Evolutionary conservation across 306 rosid genomes (phyloP).

Genomic region (Castanospermum australe): DNA sequence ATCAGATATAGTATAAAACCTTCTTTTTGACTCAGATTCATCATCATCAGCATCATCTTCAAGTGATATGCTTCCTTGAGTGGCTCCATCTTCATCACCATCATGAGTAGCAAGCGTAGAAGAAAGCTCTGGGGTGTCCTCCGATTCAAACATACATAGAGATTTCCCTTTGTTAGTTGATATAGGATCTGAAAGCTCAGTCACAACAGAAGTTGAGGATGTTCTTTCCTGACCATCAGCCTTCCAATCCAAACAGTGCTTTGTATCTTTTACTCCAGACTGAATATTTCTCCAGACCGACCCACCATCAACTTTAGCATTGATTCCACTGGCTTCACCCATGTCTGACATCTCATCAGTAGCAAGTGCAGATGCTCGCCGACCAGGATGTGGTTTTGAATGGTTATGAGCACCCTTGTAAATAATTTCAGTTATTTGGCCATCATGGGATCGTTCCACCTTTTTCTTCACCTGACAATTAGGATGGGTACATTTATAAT

Average conservation of each 20-base stretch:
- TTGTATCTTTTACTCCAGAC: conserved; percentile 39
- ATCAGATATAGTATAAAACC: conserved; percentile 38
- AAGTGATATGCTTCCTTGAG: conserved; percentile 45
- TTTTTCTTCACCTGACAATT: conserved; percentile 88
- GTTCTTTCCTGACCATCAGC: conserved; percentile 64
- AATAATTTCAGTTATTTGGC: conserved; percentile 86
- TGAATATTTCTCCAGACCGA: conserved; percentile 54
- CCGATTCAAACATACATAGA: conserved; percentile 45
- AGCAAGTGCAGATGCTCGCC: conserved; percentile 48
- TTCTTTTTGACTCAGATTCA: conserved; percentile 72
- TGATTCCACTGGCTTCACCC: conserved; percentile 52
- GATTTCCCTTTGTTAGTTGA: conserved; percentile 50
- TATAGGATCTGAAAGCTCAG: conserved; percentile 58
- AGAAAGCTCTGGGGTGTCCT: conserved; percentile 64
- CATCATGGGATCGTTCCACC: conserved; percentile 89
- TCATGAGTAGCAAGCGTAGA: conserved; percentile 62
- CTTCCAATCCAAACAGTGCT: conserved; percentile 46
- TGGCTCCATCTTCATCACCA: conserved; percentile 52
- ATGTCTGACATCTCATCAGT: conserved; percentile 51
- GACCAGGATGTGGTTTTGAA: conserved; percentile 57
- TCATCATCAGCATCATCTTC: conserved; percentile 57
- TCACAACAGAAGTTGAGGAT: conserved; percentile 56
- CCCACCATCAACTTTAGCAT: conserved; percentile 48
- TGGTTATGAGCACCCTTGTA: conserved; percentile 86
- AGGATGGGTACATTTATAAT: conserved; percentile 79